Base-by-base conservation (phyloP, 768 basidiomycete genomes). In the Xerocomellus amylosporus region DNA sequence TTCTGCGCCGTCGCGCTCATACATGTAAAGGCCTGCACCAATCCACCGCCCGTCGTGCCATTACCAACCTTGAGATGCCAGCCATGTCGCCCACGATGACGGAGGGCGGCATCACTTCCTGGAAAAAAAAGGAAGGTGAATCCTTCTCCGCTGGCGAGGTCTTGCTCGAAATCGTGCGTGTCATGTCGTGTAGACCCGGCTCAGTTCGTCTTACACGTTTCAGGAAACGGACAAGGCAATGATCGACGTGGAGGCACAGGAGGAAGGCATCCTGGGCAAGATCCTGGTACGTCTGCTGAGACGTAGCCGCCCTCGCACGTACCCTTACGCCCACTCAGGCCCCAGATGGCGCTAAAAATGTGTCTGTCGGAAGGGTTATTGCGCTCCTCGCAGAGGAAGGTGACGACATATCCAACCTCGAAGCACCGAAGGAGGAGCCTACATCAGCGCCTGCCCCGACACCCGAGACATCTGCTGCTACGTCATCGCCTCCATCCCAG, bases 51-150 rank as follows among this genome's bases (percentile, higher is more conserved):
- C 79, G 81, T 41, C 71, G 71, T 59, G 91, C 87, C 31, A 78
- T 91, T 47, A 85, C 89, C 45, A 80, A 85, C 58, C 82, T 96
- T 54, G 75, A 82, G 62, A 96, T 98, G 93, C 95, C 95, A 5
- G 95, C 95, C 54, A 96, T 98, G 93, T 94, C 90, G 3, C 94
- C 93, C 14, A 96, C 93, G 13, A 94, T 98, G 90, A 93, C 90
- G 0, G 94, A 97, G 72, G 94, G 95, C 41, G 93, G 88, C 3
- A 90, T 98, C 58, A 77, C 92, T 1, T 79, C 78, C 4, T 98
- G 96, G 94, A 97, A 96, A 77, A 87, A 87, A 74, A 79, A 80
- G 58, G 88, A 89, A 62, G 93, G 93, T 17, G 91, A 93, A 55
- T 64, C 82, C 0, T 97, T 93, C 65, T 58, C 75, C 3, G 77